A percentile compares a stretch with the other conserved stretches of the same genome.
These are phyloP conservation scores for Oenanthe sinensis DNA, from an alignment of 129 eudicot species.

Conservation along the genomic window DNA sequence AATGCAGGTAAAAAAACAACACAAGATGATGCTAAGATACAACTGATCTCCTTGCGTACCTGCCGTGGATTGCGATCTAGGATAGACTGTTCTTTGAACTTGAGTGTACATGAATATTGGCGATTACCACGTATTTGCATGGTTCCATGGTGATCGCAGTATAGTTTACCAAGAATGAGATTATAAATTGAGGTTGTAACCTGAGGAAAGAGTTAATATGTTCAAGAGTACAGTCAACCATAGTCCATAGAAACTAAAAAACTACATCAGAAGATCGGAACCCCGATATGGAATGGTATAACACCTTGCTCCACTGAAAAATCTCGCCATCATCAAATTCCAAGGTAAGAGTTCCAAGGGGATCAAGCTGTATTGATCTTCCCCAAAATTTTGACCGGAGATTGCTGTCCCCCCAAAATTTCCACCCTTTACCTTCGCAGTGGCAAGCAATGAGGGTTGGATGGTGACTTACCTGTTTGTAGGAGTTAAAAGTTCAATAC, in stretches of 20 bases:
- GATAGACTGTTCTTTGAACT: slow-evolving; percentile 47
- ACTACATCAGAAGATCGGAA: background rate
- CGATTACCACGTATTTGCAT: slow-evolving; percentile 42
- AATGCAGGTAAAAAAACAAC: background rate
- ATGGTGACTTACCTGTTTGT: slow-evolving; percentile 79
- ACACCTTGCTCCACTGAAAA: slow-evolving; percentile 59
- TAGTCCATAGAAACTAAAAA: background rate
- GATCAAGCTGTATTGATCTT: slow-evolving; percentile 58
- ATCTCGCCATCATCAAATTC: slow-evolving; percentile 55
- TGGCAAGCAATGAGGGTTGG: slow-evolving; percentile 94
- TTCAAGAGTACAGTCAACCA: background rate
- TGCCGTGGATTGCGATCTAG: slow-evolving; percentile 47
- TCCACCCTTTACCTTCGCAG: slow-evolving; percentile 89
- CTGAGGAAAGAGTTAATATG: slow-evolving; percentile 17
- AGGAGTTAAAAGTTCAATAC: background rate
- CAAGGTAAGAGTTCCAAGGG: slow-evolving; percentile 46
- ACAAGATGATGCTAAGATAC: background rate
- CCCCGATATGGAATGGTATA: background rate
- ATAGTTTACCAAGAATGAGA: slow-evolving; percentile 46
- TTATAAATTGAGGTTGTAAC: slow-evolving; percentile 55
- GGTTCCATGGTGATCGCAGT: slow-evolving; percentile 59
- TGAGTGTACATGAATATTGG: slow-evolving; percentile 44
- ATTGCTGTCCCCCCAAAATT: slow-evolving; percentile 83
- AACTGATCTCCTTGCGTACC: slow-evolving; percentile 17
- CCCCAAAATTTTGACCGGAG: slow-evolving; percentile 79